Base-by-base conservation (phyloP, 805 yeast genomes). In the Candida incommunis region DNA sequence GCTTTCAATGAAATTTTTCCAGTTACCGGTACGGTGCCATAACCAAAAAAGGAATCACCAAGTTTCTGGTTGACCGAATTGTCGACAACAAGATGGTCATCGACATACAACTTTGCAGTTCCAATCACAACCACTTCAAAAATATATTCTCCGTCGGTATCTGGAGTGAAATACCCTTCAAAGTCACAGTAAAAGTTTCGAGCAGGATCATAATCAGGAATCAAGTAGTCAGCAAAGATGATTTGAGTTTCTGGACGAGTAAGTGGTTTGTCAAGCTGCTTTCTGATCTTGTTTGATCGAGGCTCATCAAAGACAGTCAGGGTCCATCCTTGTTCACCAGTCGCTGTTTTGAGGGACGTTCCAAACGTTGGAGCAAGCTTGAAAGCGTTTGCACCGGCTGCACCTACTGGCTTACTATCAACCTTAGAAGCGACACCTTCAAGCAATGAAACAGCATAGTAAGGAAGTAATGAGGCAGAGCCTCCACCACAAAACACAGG, bases 401-500 rank as follows among this genome's bases (percentile, higher is more conserved):
- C 41, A 41, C 43, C 45, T 20, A 15, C 11, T 13, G 51, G 50
- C 25, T 23, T 18, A 16, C 24, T 4, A 7, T 23, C 21, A 2
- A 41, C 7, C 45, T 47, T 45, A 9, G 42, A 18, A 11, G 43
- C 16, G 27, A 49, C 40, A 3, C 50, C 52, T 7, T 47, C 48
- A 9, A 40, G 41, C 13, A 48, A 42, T 59, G 59, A 23, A 72
- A 64, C 64, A 15, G 66, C 60, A 55, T 74, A 71, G 54, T 72
- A 67, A 3, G 76, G 69, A 21, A 60, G 58, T 50, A 73, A 59
- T 9, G 75, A 63, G 29, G 81, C 80, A 20, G 80, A 75, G 4
- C 82, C 82, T 50, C 82, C 82, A 47, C 82, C 82, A 22, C 75
- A 70, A 48, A 65, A 71, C 34, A 70, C 67, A 4, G 75, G 63